Evolutionary conservation across 306 rosid genomes (phyloP).

Genomic region (Prunus davidiana): DNA sequence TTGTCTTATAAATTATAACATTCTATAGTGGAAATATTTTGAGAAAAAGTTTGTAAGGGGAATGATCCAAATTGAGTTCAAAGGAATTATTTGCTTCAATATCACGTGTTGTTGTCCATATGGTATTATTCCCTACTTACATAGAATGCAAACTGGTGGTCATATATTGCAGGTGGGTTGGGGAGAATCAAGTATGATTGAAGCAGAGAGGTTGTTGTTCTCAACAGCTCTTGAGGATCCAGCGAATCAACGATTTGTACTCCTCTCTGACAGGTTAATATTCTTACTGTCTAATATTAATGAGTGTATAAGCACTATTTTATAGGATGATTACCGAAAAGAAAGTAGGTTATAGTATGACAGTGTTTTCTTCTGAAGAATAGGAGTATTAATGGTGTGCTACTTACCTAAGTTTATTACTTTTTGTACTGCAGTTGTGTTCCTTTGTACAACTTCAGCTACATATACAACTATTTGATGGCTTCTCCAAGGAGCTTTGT

Average conservation of each 20-base stretch:
- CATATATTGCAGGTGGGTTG: slow-evolving; percentile 40
- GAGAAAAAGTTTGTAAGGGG: background rate
- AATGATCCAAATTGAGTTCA: background rate
- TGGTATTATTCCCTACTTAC: background rate
- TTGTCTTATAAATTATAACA: background rate
- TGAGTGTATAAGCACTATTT: background rate
- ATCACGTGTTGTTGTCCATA: background rate
- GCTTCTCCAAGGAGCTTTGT: slow-evolving; percentile 81
- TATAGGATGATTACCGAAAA: background rate
- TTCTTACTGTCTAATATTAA: background rate
- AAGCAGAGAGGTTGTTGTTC: slow-evolving; percentile 45
- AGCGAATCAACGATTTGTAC: slow-evolving; percentile 91
- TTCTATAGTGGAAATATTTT: background rate
- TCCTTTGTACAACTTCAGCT: slow-evolving; percentile 91
- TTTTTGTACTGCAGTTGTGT: slow-evolving; percentile 74
- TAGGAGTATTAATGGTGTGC: background rate
- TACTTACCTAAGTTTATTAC: slow-evolving; percentile 22
- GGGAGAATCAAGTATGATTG: slow-evolving; percentile 59
- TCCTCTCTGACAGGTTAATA: slow-evolving; percentile 87
- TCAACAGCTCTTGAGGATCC: slow-evolving; percentile 75
- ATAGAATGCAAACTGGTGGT: background rate
- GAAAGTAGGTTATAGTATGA: background rate
- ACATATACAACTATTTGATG: slow-evolving; percentile 74
- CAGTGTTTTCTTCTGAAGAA: background rate
- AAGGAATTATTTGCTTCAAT: background rate